phyloP scores from a whole-genome alignment of 805 yeast species.

The Sungouiella blattae region DNA sequence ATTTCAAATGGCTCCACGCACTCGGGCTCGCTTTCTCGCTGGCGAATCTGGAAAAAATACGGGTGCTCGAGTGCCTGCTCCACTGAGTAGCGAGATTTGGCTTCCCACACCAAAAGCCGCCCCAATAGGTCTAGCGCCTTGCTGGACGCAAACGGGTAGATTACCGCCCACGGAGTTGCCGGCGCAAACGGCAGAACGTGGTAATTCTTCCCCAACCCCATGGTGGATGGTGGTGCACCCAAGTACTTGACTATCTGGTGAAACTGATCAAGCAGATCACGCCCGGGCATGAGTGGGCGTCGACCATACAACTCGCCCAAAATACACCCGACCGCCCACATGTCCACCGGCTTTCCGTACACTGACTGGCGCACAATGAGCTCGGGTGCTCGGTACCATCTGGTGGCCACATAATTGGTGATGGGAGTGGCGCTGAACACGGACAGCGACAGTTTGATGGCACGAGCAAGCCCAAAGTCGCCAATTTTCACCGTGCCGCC shows the following conservation, averaged over 20 bases:
- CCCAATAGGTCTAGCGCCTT: constrained; percentile 53
- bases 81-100: constrained; percentile 50
- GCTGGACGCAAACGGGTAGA: constrained; percentile 61
- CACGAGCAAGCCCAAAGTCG: constrained; percentile 92
- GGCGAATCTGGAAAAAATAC: constrained; percentile 53
- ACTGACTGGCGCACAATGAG: constrained; percentile 56
- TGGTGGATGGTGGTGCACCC: constrained; percentile 62
- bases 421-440: constrained; percentile 33
- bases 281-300: constrained; percentile 76
- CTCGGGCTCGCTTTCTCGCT: constrained; percentile 51
- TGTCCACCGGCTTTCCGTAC: constrained; percentile 70
- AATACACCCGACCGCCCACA: constrained; percentile 95
- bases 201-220: constrained; percentile 20
- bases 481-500: constrained; percentile 81
- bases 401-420: constrained; percentile 86
- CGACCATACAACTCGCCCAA: constrained; percentile 81
- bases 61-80: constrained; percentile 55
- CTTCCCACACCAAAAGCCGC: constrained; percentile 62
- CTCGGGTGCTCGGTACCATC: constrained; percentile 97
- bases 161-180: constrained; percentile 42
- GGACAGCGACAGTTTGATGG: constrained; percentile 40
- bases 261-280: constrained; percentile 67
- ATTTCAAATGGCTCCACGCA: constrained; percentile 57
- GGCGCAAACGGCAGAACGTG: constrained; percentile 12
- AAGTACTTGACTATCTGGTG: constrained; percentile 62